Conservation (phyloP, 768 basidiomycete species). For the Lyophyllum semitale region DNA sequence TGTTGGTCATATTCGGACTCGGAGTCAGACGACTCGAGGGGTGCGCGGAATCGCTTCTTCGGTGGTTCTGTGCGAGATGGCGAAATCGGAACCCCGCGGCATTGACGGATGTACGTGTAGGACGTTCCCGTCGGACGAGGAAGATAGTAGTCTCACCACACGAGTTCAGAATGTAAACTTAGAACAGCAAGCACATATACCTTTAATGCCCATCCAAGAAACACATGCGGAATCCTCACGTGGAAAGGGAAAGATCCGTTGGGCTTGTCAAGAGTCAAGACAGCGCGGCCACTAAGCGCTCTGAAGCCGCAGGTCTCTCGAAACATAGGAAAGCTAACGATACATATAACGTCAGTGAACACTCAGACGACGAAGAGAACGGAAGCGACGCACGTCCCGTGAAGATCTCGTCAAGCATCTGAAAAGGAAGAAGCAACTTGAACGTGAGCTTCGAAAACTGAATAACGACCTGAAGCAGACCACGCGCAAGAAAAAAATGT, state of each 20-base stretch:
- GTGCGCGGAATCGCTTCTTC: too few relatives aligned
- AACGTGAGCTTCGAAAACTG: neutral
- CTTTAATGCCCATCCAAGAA: neutral
- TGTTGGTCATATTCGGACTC: too few relatives aligned
- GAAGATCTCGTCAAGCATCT: neutral
- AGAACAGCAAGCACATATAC: neutral
- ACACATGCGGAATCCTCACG: neutral
- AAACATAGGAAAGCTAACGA: neutral
- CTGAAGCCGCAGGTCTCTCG: neutral
- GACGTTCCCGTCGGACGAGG: neutral
- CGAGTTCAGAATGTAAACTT: neutral
- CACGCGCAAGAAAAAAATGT: neutral
- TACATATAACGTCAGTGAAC: neutral
- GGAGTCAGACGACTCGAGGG: too few relatives aligned
- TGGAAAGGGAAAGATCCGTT: conserved; percentile 11
- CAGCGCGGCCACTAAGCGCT: neutral
- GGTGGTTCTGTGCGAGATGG: too few relatives aligned
- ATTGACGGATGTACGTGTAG: neutral
- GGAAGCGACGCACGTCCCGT: neutral
- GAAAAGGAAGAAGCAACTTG: too few relatives aligned
- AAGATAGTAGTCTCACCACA: neutral
- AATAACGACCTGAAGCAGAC: neutral
- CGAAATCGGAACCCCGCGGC: neutral
- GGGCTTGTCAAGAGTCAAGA: neutral
- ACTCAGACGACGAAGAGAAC: neutral